Base-by-base conservation (phyloP, 2,329 filamentous ascomycete species). In the Sporothrix variecibatus region DNA sequence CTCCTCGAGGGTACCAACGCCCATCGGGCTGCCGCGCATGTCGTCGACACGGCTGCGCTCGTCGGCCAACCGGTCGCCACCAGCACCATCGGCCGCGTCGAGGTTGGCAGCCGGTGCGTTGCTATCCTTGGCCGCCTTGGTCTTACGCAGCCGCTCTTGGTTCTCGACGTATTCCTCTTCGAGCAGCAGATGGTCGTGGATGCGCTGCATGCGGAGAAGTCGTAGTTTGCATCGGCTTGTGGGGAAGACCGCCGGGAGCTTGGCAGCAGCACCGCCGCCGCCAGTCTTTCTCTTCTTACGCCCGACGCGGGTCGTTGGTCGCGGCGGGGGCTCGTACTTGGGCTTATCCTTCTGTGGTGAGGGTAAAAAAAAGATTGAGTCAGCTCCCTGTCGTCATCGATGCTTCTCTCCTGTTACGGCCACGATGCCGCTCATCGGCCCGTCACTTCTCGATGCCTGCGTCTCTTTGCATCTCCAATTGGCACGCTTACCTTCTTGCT, bases 161-260 rank as follows among this genome's bases (percentile, higher is more conserved):
- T 99, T 99, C 87, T 98, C 95, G 76, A 99, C 96, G 78, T 97
- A 99, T 84, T 99, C 96, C 82, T 99, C 96, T 83, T 99, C 96
- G 40, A 99, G 90, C 76, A 99, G 87, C 75, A 99, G 88, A 81
- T 99, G 96, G 82, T 99, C 96, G 86, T 99, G 97, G 79, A 98
- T 94, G 81, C 96, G 92, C 86, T 99, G 96, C 96, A 99, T 98
- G 80, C 96, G 94, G 75, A 99, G 90, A 77, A 98, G 94, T 79
- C 95, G 92, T 78, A 99, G 89, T 87, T 99, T 99, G 89, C 96
- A 99, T 87, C 96, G 91, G 79, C 95, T 96, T 70, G 95, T 98
- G 73, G 96, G 96, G 82, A 94, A 98, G 82, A 99, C 91, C 78
- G 94, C 91, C 40, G 96, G 96, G 34, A 99, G 92, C 86, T 99